Conservation (phyloP, 495 filamentous ascomycete species). For the Pseudoneurospora amorphoporcata region DNA sequence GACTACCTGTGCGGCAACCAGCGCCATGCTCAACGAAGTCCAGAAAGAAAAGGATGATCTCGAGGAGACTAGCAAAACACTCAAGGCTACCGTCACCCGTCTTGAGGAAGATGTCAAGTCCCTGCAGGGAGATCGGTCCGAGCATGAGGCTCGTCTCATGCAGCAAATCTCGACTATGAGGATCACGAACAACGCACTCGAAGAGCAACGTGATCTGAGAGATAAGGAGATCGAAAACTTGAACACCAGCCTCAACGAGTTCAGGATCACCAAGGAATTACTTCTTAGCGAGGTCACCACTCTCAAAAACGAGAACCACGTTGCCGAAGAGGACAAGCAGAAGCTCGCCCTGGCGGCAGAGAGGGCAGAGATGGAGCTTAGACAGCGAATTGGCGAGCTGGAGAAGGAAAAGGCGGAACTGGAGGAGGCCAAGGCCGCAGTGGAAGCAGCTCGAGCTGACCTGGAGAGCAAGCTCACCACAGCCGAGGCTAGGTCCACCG, state of each 20-base stretch:
- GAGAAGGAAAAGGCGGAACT: conserved; percentile 28
- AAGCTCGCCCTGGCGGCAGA: conserved; percentile 10
- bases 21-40: conserved; percentile 26
- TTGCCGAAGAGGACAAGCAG: conserved; percentile 12
- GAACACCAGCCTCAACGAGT: conserved; percentile 13
- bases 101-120: conserved; percentile 26
- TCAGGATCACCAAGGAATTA: conserved; percentile 10
- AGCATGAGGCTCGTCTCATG: conserved; percentile 25
- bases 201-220: conserved; percentile 26
- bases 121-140: conserved; percentile 23
- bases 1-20: conserved; percentile 25
- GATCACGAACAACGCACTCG: conserved; percentile 21
- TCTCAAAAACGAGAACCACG: conserved; percentile 13
- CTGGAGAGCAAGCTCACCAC: conserved; percentile 13
- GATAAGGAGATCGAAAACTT: conserved; percentile 29
- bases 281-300: conserved; percentile 6
- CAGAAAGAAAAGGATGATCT: conserved; percentile 32
- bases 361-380: conserved; percentile 16
- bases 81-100: conserved; percentile 19
- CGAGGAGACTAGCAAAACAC: conserved; percentile 18
- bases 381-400: conserved; percentile 22
- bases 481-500: conserved; percentile 14
- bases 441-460: conserved; percentile 30
- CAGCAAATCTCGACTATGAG: conserved; percentile 29
- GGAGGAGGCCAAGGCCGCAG: conserved; percentile 15